A percentile compares a stretch with the other conserved stretches of the same genome.
Evolutionary conservation across 2,329 filamentous ascomycete genomes (phyloP).

Genomic region (Fusarium secorum): DNA sequence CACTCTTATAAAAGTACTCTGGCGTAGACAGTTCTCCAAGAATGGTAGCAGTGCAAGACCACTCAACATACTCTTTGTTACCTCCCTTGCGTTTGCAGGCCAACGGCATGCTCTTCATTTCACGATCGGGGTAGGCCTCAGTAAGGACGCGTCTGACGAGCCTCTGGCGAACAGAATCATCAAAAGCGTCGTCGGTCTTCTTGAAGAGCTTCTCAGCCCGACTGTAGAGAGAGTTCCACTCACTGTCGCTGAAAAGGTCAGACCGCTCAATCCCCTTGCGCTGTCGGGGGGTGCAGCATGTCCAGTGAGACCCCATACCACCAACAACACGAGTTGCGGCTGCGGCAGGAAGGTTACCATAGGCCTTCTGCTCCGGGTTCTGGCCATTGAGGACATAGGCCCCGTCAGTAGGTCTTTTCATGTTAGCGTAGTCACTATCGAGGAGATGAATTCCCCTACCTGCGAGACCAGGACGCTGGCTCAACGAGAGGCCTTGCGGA

Average conservation of each 20-base stretch:
- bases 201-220: neutral
- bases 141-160: neutral
- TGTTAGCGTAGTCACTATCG: fast-evolving
- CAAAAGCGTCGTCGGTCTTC: neutral
- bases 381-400: neutral
- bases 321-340: neutral
- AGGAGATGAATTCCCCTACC: neutral
- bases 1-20: neutral
- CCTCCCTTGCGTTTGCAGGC: neutral
- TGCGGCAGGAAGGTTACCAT: neutral
- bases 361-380: neutral
- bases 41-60: conserved; percentile 8
- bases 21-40: neutral
- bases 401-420: neutral
- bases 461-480: neutral
- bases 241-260: neutral
- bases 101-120: neutral
- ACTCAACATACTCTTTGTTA: neutral
- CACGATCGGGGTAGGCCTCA: neutral
- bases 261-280: neutral
- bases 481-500: neutral
- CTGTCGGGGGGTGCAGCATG: neutral
- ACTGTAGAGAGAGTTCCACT: neutral
- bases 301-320: conserved; percentile 8
- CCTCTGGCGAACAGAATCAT: neutral